These are phyloP conservation scores for Nepenthes alata DNA, from an alignment of 179 eudicot species.

Conservation along the genomic window DNA sequence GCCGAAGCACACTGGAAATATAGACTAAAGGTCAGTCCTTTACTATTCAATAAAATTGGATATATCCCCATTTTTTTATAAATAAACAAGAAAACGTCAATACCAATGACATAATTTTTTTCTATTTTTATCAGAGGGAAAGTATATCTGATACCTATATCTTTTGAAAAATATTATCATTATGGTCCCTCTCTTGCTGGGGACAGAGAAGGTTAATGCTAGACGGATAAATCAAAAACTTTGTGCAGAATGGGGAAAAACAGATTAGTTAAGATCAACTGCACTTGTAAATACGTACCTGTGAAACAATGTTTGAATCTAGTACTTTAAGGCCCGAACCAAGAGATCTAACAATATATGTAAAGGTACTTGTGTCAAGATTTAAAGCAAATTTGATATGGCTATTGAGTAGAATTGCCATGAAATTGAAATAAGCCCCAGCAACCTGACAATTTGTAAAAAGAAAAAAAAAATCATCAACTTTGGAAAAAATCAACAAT, in stretches of 20 bases:
- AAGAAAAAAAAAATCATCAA: not conserved
- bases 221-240: too few relatives aligned
- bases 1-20: slow-evolving; percentile 29
- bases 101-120: not conserved
- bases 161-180: too few relatives aligned
- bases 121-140: not conserved
- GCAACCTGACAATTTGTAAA: slow-evolving; percentile 20
- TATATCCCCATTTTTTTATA: too few relatives aligned
- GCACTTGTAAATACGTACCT: slow-evolving; percentile 16
- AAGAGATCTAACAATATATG: slow-evolving; percentile 23
- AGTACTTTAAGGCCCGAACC: slow-evolving; percentile 26
- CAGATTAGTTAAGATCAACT: not conserved
- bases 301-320: slow-evolving; percentile 14
- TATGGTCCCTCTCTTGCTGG: too few relatives aligned
- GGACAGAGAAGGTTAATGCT: too few relatives aligned
- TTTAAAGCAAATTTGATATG: slow-evolving; percentile 22
- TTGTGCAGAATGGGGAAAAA: too few relatives aligned
- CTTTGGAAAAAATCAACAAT: not conserved
- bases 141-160: too few relatives aligned
- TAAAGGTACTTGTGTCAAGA: slow-evolving; percentile 25
- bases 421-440: slow-evolving; percentile 24
- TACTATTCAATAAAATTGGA: too few relatives aligned
- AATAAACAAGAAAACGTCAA: not conserved
- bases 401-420: slow-evolving; percentile 24
- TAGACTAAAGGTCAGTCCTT: not conserved